These are phyloP conservation scores for Paraconiothyrium brasiliense DNA, from an alignment of 2,329 filamentous ascomycete species.

Conservation along the genomic window DNA sequence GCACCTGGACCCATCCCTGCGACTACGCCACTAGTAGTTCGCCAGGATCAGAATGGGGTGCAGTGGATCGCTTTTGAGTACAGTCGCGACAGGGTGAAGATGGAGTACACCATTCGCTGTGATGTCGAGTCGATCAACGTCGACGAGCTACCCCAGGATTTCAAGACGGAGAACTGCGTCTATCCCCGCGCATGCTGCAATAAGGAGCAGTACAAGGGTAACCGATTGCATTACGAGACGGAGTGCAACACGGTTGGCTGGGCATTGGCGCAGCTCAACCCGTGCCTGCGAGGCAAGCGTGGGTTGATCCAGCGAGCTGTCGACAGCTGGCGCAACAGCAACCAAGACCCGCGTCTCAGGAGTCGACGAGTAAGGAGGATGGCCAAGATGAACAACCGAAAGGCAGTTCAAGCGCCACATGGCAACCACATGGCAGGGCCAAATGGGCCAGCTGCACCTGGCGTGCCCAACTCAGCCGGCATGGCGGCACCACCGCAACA, in stretches of 20 bases:
- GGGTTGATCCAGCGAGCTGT: conserved; percentile 96
- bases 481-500: conserved; percentile 69
- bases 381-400: conserved; percentile 94
- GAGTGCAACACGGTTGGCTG: conserved; percentile 99
- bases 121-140: conserved; percentile 97
- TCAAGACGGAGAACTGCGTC: conserved; percentile 98
- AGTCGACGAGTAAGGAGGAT: conserved; percentile 92
- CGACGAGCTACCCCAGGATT: conserved; percentile 82
- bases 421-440: conserved; percentile 74
- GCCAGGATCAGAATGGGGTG: conserved; percentile 94
- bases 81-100: conserved; percentile 95
- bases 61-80: conserved; percentile 99
- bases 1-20: conserved; percentile 96
- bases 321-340: conserved; percentile 99
- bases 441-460: conserved; percentile 67
- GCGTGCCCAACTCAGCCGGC: conserved; percentile 69
- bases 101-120: conserved; percentile 98
- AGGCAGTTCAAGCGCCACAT: conserved; percentile 70
- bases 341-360: conserved; percentile 89
- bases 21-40: conserved; percentile 91
- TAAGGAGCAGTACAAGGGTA: conserved; percentile 96
- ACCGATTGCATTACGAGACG: conserved; percentile 94
- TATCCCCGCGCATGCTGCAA: conserved; percentile 94
- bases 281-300: conserved; percentile 88
- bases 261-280: conserved; percentile 93